phyloP scores from a whole-genome alignment of 306 rosid species.

The Chamaecrista fasciculata region DNA sequence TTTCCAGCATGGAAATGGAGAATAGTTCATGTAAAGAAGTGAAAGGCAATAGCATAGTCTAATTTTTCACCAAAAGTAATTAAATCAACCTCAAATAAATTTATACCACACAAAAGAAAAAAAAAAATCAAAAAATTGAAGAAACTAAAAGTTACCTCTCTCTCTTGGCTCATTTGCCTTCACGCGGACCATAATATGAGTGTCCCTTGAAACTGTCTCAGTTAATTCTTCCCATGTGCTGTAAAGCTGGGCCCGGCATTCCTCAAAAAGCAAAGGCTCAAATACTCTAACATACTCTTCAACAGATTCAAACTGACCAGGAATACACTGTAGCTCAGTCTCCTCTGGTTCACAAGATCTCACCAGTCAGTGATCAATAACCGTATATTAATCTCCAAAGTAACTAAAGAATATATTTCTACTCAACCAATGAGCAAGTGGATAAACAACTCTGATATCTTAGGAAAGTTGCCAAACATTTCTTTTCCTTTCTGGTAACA shows the following conservation, averaged over 20 bases:
- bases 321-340: constrained; percentile 85
- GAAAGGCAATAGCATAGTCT: constrained; percentile 2
- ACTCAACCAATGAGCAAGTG: neutral
- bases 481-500: no score
- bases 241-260: constrained; percentile 95
- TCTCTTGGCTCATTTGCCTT: constrained; percentile 86
- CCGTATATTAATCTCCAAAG: constrained; percentile 19
- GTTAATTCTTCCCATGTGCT: constrained; percentile 94
- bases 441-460: constrained; percentile 2
- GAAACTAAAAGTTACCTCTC: constrained; percentile 62
- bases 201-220: constrained; percentile 79
- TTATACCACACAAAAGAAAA: no score
- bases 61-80: neutral
- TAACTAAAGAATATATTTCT: constrained; percentile 18
- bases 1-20: constrained; percentile 13
- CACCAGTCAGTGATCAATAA: constrained; percentile 31
- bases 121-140: no score
- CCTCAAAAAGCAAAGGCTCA: constrained; percentile 98
- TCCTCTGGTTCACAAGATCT: constrained; percentile 63
- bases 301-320: constrained; percentile 84
- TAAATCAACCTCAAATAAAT: constrained; percentile 17
- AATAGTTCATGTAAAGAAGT: constrained; percentile 13
- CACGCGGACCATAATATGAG: constrained; percentile 83
- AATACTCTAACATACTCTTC: constrained; percentile 90
- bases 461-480: neutral